Conservation (phyloP, 202 grass and related monocot genomes). For the Saccharum hybrid region DNA sequence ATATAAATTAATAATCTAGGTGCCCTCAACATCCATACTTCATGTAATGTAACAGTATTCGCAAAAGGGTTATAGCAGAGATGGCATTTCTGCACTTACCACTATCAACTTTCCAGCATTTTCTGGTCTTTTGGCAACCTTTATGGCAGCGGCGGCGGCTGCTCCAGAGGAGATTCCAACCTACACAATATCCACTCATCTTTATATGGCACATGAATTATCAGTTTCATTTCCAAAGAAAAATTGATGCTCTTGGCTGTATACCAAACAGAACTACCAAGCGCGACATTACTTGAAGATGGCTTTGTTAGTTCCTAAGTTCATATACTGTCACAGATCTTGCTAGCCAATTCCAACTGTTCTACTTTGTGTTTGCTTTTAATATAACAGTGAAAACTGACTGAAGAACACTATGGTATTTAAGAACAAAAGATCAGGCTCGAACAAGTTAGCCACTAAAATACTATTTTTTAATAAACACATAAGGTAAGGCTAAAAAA, state of each 20-base stretch:
- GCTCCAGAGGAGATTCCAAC: conserved; percentile 97
- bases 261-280: conserved; percentile 17
- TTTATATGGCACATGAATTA: conserved; percentile 31
- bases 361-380: background rate
- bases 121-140: conserved; percentile 80
- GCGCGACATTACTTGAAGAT: background rate
- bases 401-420: background rate
- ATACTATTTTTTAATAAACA: background rate
- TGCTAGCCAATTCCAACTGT: conserved; percentile 10
- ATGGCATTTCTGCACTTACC: conserved; percentile 43
- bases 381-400: background rate
- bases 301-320: conserved; percentile 10
- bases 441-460: conserved; percentile 8
- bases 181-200: conserved; percentile 48
- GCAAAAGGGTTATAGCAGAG: background rate
- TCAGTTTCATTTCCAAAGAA: background rate
- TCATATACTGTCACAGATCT: conserved; percentile 15
- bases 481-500: conserved; percentile 4
- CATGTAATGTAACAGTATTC: conserved; percentile 1
- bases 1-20: background rate
- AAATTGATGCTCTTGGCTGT: background rate
- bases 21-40: background rate
- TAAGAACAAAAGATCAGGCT: background rate
- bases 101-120: conserved; percentile 91
- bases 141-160: conserved; percentile 74